phyloP scores from a whole-genome alignment of 192 early-diverging fungal genomes.

The Mortierella claussenii region DNA sequence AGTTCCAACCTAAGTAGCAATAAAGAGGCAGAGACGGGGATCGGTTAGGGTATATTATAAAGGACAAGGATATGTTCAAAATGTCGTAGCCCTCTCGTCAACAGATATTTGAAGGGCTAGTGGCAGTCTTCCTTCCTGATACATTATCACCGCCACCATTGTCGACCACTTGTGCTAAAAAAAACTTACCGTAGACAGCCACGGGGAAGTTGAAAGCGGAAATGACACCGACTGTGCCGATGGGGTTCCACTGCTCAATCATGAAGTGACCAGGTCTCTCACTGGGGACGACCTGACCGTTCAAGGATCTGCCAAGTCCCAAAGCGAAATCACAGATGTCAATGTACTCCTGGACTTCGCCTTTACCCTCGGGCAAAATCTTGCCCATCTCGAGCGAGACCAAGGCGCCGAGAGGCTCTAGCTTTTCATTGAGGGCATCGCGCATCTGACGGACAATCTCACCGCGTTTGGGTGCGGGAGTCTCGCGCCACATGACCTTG shows the following conservation, averaged over 20 bases:
- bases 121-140: not conserved
- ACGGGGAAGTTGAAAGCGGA: slow-evolving; percentile 96
- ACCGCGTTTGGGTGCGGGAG: slow-evolving; percentile 89
- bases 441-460: slow-evolving; percentile 92
- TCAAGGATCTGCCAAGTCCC: slow-evolving; percentile 83
- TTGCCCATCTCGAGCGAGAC: slow-evolving; percentile 97
- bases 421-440: slow-evolving; percentile 78
- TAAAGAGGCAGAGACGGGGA: not conserved
- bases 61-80: no score
- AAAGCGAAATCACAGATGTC: slow-evolving; percentile 94
- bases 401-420: slow-evolving; percentile 83
- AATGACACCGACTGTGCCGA: slow-evolving; percentile 93
- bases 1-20: slow-evolving; percentile 87
- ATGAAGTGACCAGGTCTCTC: slow-evolving; percentile 94
- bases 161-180: not conserved
- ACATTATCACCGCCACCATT: not conserved
- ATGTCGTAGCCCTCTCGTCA: no score
- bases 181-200: slow-evolving; percentile 50
- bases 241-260: slow-evolving; percentile 96
- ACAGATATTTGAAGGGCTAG: no score
- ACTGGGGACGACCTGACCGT: slow-evolving; percentile 86
- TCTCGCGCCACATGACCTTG: slow-evolving; percentile 55
- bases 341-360: slow-evolving; percentile 97
- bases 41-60: no score
- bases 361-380: slow-evolving; percentile 91